A percentile compares a stretch with the other conserved stretches of the same genome.
These are phyloP conservation scores for Marasmius oreades DNA, from an alignment of 1,284 basidiomycete genomes.

Conservation along the genomic window DNA sequence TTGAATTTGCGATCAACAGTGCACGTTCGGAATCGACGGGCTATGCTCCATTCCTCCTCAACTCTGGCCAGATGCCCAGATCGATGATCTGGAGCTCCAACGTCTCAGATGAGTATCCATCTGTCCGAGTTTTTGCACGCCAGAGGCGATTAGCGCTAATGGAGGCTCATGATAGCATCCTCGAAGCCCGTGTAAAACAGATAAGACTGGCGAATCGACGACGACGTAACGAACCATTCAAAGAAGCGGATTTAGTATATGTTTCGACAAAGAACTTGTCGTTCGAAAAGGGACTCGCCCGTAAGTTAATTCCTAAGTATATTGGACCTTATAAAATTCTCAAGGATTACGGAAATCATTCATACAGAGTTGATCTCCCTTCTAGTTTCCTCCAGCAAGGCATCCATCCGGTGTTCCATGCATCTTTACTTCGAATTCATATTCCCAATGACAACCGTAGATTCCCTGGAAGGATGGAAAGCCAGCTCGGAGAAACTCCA, in stretches of 20 bases:
- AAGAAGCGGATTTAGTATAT: constrained; percentile 23
- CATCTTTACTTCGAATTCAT: constrained; percentile 20
- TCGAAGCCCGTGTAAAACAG: constrained; percentile 26
- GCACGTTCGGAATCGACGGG: constrained; percentile 26
- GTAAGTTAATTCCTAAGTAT: constrained; percentile 27
- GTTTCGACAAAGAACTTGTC: constrained; percentile 27
- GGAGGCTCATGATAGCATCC: constrained; percentile 25
- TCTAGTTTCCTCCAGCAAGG: constrained; percentile 18
- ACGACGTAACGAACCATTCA: constrained; percentile 16
- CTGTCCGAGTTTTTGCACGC: constrained; percentile 18
- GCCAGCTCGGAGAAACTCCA: no score
- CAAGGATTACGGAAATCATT: constrained; percentile 21
- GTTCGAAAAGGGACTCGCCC: constrained; percentile 21
- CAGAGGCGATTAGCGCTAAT: constrained; percentile 17
- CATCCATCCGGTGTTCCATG: constrained; percentile 26
- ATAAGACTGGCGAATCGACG: constrained; percentile 21
- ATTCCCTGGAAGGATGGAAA: constrained; percentile 17
- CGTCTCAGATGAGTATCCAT: constrained; percentile 16
- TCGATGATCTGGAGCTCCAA: constrained; percentile 23
- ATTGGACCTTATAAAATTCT: constrained; percentile 26
- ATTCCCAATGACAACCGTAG: constrained; percentile 23
- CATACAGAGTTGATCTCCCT: constrained; percentile 22
- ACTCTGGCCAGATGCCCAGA: constrained; percentile 24
- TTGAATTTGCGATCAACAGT: constrained; percentile 21
- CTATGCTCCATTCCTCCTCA: constrained; percentile 31